Base-by-base conservation (phyloP, 2,329 filamentous ascomycete species). In the Sporothrix sp. region DNA sequence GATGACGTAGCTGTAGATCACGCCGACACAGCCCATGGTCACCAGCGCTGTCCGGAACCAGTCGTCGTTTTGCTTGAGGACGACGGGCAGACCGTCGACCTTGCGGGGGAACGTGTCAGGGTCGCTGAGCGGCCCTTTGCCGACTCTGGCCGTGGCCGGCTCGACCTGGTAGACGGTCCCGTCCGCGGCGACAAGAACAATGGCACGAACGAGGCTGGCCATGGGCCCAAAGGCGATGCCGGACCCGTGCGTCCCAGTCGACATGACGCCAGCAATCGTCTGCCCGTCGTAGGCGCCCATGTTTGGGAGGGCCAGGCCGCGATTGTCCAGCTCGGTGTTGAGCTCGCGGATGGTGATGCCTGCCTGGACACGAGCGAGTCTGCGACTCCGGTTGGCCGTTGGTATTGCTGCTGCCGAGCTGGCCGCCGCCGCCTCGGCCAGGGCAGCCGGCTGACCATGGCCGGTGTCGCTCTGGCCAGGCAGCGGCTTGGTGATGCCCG, bases 211-310 rank as follows among this genome's bases (percentile, higher is more conserved):
- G 35, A 51, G 55, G 33, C 47, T 54, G 7, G 52, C 50, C 51
- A 61, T 37, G 0, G 60, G 60, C 1, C 57, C 58, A 35, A 51
- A 61, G 1, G 16, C 16, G 8, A 58, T 57, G 0, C 60, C 60
- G 0, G 60, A 61, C 0, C 60, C 60, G 20, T 61, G 60, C 2
- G 58, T 61, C 3, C 56, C 59, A 0, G 60, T 61, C 0, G 56
- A 57, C 44, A 61, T 53, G 10, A 54, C 58, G 2, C 60, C 60
- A 1, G 57, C 56, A 11, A 61, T 48, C 0, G 59, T 60, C 39
- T 61, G 60, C 0, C 59, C 60, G 23, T 61, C 60, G 39, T 57
- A 61, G 4, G 53, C 59, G 13, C 59, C 59, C 60, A 60, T 60
- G 27, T 61, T 60, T 39, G 53, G 16, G 2, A 61, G 52, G 0